Percentiles rank a stretch among this genome's conserved stretches.
Conservation (phyloP, 306 rosid genomes). For the Castanopsis chinensis region DNA sequence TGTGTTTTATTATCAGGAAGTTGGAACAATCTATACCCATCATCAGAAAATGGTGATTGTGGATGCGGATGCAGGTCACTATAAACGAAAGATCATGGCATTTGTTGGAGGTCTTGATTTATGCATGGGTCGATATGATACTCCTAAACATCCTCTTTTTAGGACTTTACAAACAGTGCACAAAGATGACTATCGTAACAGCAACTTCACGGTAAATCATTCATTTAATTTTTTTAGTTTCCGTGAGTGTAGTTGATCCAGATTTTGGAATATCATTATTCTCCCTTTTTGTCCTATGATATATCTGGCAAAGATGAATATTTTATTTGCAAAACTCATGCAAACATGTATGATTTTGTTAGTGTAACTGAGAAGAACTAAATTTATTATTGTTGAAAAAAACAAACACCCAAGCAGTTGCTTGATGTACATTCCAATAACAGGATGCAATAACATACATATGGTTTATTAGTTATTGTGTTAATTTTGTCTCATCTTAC, state of each 20-base stretch:
- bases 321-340: neutral
- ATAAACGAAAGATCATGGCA: constrained; percentile 68
- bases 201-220: constrained; percentile 57
- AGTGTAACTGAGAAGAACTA: neutral
- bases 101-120: constrained; percentile 96
- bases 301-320: neutral
- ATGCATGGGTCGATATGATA: constrained; percentile 78
- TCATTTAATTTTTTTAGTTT: constrained; percentile 5
- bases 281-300: neutral
- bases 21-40: constrained; percentile 80
- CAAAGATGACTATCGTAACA: constrained; percentile 74
- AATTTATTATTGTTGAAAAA: neutral
- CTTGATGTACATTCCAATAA: neutral
- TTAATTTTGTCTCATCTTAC: neutral
- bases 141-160: constrained; percentile 64
- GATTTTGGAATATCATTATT: neutral
- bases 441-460: neutral
- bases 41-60: constrained; percentile 94
- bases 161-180: constrained; percentile 65
- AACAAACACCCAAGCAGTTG: neutral
- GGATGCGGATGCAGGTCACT: constrained; percentile 79
- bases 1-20: constrained; percentile 54
- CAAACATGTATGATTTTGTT: neutral
- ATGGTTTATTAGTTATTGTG: neutral
- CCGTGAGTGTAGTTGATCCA: neutral